Evolutionary conservation across 2,329 filamentous ascomycete genomes (phyloP), one percentile per base, ranked within the genome.

Genomic region (Lasiodiplodia hormozganensis): DNA sequence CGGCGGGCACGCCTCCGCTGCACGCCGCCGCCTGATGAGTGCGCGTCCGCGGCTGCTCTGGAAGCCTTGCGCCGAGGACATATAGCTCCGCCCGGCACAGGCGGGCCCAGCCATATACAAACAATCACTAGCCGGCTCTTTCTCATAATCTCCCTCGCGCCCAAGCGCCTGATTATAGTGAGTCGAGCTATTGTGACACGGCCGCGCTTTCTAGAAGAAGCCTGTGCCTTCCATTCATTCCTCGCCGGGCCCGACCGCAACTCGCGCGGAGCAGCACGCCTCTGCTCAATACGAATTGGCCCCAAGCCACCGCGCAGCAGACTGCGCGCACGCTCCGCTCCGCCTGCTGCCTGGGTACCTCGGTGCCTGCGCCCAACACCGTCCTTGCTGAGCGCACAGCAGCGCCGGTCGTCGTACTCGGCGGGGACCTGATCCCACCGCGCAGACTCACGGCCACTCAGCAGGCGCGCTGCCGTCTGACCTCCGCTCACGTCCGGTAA

Each of bases 171-270:
- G 38, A 49, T 34, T 14, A 62, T 34, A 31, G 58, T 25, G 25
- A 36, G 40, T 25, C 56, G 23, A 12, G 25, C 58, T 62, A 49
- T 62, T 31, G 40, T 47, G 36, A 28, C 7, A 25, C 36, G 54
- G 54, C 54, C 54, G 34, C 57, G 38, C 25, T 62, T 62, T 62
- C 58, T 62, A 51, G 58, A 62, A 51, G 58, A 62, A 62, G 58
- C 58, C 11, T 47, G 43, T 47, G 58, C 57, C 23, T 25, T 23
- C 21, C 58, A 18, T 36, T n/a, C 58, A 62, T 34, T 34, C 40
- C 58, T 49, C 40, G 18, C 40, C 16, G 58, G 56, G 16, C 54
- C 21, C 56, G 23, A 43, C 38, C 40, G 40, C 38, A n/a, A 62
- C 38, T 31, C 18, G 58, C 25, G 23, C 40, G 36, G 38, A 62